Evolutionary conservation across 2,329 filamentous ascomycete genomes (phyloP), one percentile per base, ranked within the genome.

Genomic region (Microdochium bolleyi): DNA sequence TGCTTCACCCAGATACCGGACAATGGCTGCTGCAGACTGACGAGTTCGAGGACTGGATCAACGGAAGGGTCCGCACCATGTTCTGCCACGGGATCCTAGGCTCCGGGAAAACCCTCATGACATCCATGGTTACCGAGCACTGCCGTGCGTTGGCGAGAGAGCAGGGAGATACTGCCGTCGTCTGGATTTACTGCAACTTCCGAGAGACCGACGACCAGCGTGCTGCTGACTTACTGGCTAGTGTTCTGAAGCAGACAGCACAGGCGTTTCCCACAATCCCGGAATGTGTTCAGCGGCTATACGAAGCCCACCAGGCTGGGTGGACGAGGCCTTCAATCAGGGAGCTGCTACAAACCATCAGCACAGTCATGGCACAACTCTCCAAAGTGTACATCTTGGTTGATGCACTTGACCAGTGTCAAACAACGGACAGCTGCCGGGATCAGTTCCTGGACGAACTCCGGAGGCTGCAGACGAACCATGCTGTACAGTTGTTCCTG

Each of bases 51-150:
- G 11, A 56, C 10, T 63, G 60, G 60, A 48, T 50, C 10, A 11
- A 49, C 49, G 50, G 8, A 60, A 56, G 41, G 34, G 44, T 3
- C 57, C 56, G 2, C 55, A 54, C 13, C 48, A 59, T n/a, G 49
- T 61, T 4, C 51, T 55, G 38, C 51, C 59, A 62, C 44, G 61
- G 60, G 10, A 58, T 61, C 16, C 49, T 54, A 2, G 60, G 60
- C 2, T 59, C 54, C 19, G 58, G 60, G 3, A 62, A 62, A 48
- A 60, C 54, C 3, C 54, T 49, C 22, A 46, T 62, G n/a, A 50
- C 48, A 41, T 61, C 57, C 3, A 48, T 49, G 4, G 54, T 54
- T 16, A 49, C 56, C n/a, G 49, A 56, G 3, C 8, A 49, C 44
- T 46, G 41, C 8, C 41, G 13, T 22, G 3, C 16, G n/a, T 19